A percentile compares a stretch with the other conserved stretches of the same genome.
Evolutionary conservation across 2,329 filamentous ascomycete genomes (phyloP).

Genomic region (Penicillium capsulatum): DNA sequence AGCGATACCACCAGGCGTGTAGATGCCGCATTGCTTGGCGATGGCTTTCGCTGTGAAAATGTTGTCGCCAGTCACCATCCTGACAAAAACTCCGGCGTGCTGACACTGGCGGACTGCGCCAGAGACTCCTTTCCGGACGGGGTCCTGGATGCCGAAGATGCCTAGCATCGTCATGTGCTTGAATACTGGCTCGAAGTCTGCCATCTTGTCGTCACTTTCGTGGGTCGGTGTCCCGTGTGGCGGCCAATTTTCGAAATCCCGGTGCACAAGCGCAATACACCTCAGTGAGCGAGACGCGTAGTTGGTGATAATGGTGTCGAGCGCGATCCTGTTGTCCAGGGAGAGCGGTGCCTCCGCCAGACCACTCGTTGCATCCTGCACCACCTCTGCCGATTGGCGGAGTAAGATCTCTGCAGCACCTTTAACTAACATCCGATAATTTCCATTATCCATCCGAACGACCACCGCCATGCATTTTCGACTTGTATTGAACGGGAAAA

Average conservation of each 20-base stretch:
- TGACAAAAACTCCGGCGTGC: conserved; percentile 70
- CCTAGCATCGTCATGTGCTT: conserved; percentile 63
- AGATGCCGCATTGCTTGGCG: conserved; percentile 72
- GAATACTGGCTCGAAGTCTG: conserved; percentile 65
- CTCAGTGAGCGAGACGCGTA: conserved; percentile 78
- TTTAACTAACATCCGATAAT: conserved; percentile 55
- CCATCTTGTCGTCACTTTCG: conserved; percentile 57
- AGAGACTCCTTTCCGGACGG: conserved; percentile 68
- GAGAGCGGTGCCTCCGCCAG: conserved; percentile 52
- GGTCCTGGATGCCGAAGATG: conserved; percentile 77
- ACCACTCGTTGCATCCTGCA: conserved; percentile 58
- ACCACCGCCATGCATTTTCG: conserved; percentile 68
- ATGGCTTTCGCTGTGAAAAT: conserved; percentile 74
- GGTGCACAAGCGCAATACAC: conserved; percentile 79
- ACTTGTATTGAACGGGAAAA: conserved; percentile 58
- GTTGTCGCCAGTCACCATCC: conserved; percentile 85
- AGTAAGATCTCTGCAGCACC: conserved; percentile 52
- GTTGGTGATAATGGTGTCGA: conserved; percentile 66
- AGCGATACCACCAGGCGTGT: conserved; percentile 62
- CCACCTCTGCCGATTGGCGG: conserved; percentile 47
- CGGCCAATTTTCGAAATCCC: conserved; percentile 81
- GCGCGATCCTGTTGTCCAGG: conserved; percentile 52
- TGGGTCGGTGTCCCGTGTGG: conserved; percentile 57
- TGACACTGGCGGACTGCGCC: conserved; percentile 71
- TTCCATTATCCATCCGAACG: conserved; percentile 52